phyloP scores from a whole-genome alignment of 2,329 filamentous ascomycete species.

The Xylaria sp. region DNA sequence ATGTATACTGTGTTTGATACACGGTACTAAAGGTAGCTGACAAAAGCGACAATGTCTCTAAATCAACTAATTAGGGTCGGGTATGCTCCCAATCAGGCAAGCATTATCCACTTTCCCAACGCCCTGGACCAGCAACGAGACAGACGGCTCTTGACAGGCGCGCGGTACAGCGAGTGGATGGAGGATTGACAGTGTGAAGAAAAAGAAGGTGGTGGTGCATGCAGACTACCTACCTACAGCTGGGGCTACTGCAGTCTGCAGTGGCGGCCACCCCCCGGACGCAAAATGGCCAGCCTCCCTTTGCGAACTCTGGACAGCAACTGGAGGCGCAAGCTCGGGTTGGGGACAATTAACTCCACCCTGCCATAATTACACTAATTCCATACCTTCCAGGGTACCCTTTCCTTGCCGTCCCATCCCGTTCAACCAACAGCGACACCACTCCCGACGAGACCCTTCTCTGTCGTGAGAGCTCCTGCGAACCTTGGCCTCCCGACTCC shows the following conservation, averaged over 20 bases:
- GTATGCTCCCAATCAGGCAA: slow-evolving; percentile 26
- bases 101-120: slow-evolving; percentile 26
- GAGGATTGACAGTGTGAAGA: slow-evolving; percentile 23
- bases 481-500: neutral
- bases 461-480: slow-evolving; percentile 12
- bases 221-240: neutral
- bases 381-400: slow-evolving; percentile 17
- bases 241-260: slow-evolving; percentile 6
- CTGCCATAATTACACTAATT: slow-evolving; percentile 13
- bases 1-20: slow-evolving; percentile 6
- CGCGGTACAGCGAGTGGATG: neutral
- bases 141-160: slow-evolving; percentile 3
- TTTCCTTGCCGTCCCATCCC: slow-evolving; percentile 21
- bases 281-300: slow-evolving; percentile 25
- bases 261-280: slow-evolving; percentile 6
- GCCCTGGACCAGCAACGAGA: slow-evolving; percentile 30
- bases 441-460: neutral
- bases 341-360: slow-evolving; percentile 33
- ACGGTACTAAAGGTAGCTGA: neutral
- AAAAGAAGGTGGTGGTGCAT: neutral
- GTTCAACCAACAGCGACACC: slow-evolving; percentile 23
- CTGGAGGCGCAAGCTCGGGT: slow-evolving; percentile 35
- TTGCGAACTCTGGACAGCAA: slow-evolving; percentile 4
- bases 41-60: neutral
- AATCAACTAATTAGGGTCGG: slow-evolving; percentile 14